Evolutionary conservation across 371 early-diverging fungal genomes (phyloP).

Genomic region (Rhizomucor miehei): DNA sequence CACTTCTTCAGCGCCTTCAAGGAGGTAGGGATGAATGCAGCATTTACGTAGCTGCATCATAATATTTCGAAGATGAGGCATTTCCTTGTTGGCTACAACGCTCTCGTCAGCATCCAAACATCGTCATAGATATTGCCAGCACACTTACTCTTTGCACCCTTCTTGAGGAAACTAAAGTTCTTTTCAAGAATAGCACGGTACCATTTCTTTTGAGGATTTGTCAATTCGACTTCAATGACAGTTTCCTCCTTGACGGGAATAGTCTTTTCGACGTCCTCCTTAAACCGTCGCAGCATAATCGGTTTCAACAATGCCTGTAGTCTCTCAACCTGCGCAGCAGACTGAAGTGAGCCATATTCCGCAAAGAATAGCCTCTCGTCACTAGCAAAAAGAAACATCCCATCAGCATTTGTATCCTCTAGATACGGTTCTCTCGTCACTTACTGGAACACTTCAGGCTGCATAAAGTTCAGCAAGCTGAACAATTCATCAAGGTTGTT

Average conservation of each 20-base stretch:
- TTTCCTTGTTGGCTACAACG: conserved; percentile 39
- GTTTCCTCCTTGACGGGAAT: conserved; percentile 90
- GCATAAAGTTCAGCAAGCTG: conserved; percentile 90
- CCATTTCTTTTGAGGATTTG: conserved; percentile 82
- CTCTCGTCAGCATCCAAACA: neutral
- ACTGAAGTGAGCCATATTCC: conserved; percentile 73
- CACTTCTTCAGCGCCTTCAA: conserved; percentile 85
- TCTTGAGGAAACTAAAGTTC: conserved; percentile 78
- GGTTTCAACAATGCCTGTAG: conserved; percentile 70
- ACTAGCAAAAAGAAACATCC: conserved; percentile 28
- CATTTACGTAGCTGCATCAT: conserved; percentile 87
- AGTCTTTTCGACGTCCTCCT: conserved; percentile 85
- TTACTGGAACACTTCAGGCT: conserved; percentile 62
- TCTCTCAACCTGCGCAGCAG: conserved; percentile 76
- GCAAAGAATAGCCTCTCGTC: conserved; percentile 72
- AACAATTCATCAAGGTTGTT: conserved; percentile 92
- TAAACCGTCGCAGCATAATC: conserved; percentile 74
- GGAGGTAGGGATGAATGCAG: conserved; percentile 84
- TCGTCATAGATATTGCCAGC: too few species aligned
- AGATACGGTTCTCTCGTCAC: neutral
- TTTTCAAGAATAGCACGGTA: conserved; percentile 92
- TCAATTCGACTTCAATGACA: conserved; percentile 85
- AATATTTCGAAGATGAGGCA: conserved; percentile 64
- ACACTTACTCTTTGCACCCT: conserved; percentile 54
- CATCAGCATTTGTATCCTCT: too few species aligned